Conservation (phyloP, 306 rosid genomes). For the Quercus bicolor region DNA sequence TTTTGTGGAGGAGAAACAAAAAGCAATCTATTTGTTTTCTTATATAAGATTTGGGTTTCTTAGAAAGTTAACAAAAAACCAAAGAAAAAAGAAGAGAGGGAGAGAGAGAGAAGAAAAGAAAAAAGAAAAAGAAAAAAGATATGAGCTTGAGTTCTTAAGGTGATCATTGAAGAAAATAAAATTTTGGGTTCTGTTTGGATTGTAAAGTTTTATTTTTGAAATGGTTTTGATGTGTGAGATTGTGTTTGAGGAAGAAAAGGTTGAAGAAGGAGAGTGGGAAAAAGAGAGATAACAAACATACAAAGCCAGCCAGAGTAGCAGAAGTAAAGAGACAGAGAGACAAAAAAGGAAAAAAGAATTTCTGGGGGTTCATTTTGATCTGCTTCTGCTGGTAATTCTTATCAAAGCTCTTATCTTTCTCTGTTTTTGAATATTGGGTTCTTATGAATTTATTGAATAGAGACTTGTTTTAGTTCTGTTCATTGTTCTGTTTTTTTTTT, state of each 20-base stretch:
- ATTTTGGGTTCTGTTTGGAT: conserved; percentile 6
- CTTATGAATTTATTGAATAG: background rate
- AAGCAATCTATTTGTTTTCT: conserved; percentile 34
- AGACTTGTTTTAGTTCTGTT: background rate
- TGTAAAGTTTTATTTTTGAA: conserved; percentile 32
- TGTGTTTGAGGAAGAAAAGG: conserved; percentile 47
- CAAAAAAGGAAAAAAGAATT: conserved; percentile 1
- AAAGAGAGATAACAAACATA: conserved; percentile 59
- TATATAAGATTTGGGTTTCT: conserved; percentile 39
- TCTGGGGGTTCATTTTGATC: conserved; percentile 33
- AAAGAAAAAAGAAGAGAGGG: background rate
- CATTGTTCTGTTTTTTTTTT: background rate
- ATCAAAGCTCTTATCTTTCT: background rate
- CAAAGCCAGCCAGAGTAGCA: conserved; percentile 35
- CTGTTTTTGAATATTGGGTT: background rate
- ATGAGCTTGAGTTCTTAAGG: background rate
- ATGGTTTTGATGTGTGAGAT: conserved; percentile 76
- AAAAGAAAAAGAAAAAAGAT: background rate
- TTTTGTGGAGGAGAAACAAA: conserved; percentile 31
- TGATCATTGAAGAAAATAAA: conserved; percentile 17
- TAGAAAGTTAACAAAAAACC: conserved; percentile 14
- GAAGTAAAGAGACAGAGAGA: conserved; percentile 28
- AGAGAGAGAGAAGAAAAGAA: background rate
- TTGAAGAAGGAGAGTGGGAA: conserved; percentile 89
- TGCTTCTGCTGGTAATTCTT: conserved; percentile 67